Evolutionary conservation across 495 filamentous ascomycete genomes (phyloP), one percentile per base, ranked within the genome.

Genomic region (Penicillium subrubescens): DNA sequence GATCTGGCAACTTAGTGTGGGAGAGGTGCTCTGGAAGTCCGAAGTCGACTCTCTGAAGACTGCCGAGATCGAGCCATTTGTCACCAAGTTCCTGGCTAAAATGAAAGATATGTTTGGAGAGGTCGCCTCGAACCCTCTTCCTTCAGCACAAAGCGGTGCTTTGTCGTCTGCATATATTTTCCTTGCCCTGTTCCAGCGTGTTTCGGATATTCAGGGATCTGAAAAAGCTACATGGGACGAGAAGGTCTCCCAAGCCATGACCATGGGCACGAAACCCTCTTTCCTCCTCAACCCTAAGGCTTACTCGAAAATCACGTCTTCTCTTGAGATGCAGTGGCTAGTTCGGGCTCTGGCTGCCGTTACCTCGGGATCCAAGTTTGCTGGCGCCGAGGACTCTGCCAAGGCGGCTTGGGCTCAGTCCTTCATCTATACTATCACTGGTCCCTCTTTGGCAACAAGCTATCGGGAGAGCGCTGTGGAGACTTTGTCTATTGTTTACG

Each of bases 201-300:
- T 79, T 27, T 70, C 71, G n/a, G 55, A 70, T 19, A 63, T 75
- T 46, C 63, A 75, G 59, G 73, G 65, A 1, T 71, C 75, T 25
- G 72, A 77, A 12, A 74, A 73, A 34, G 69, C 75, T 21, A 66
- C 67, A 7, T 81, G 78, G 79, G 77, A 81, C 37, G 74, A 87
- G 10, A 81, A 92, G 21, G 69, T 82, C 19, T 83, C 88, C 44
- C 85, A 89, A 61, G 84, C 87, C 44, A 80, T 97, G 56, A 79
- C 79, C 0, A 74, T 86, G 17, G 84, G 86, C 12, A 86, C 91
- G 0, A 97, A 94, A 71, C 87, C 90, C 11, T 94, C 93, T 0
- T 94, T 94, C 73, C 79, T 97, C 8, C 82, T 98, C 1, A 97
- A 92, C 71, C 86, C 88, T 23, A 90, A 89, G 56, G 85, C 94